Percentiles rank a stretch among this genome's conserved stretches.
These are phyloP conservation scores for Trichoderma atrobrunneum DNA, from an alignment of 2,329 filamentous ascomycete species.

Conservation along the genomic window DNA sequence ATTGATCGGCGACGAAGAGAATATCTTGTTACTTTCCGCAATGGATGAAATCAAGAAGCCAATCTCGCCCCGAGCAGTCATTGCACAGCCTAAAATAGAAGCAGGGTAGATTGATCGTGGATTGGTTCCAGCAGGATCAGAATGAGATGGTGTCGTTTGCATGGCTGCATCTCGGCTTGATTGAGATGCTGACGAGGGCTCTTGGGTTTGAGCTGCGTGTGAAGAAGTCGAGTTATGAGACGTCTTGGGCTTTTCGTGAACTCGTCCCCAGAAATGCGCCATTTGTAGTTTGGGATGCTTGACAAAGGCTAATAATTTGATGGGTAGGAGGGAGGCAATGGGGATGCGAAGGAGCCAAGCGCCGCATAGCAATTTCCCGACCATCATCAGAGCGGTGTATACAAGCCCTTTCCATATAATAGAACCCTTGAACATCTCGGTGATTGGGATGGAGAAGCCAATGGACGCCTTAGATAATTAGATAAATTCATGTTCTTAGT, in stretches of 20 bases:
- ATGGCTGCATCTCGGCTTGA: neutral
- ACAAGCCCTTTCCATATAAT: slow-evolving; percentile 72
- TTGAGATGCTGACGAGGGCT: neutral
- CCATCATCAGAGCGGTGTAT: slow-evolving; percentile 67
- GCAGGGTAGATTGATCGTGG: slow-evolving; percentile 19
- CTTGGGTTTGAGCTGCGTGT: neutral
- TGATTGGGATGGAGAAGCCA: slow-evolving; percentile 76
- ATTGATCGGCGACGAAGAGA: neutral
- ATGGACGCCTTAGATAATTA: slow-evolving; percentile 46
- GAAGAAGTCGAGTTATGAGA: neutral
- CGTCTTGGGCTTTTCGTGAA: neutral
- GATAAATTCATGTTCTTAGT: neutral
- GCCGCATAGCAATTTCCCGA: slow-evolving; percentile 60
- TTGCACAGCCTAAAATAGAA: slow-evolving; percentile 16
- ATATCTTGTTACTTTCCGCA: slow-evolving; percentile 18
- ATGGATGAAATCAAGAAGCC: slow-evolving; percentile 20
- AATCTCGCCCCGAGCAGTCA: slow-evolving; percentile 20
- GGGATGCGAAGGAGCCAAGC: slow-evolving; percentile 48
- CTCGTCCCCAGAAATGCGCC: neutral
- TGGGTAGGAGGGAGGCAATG: neutral
- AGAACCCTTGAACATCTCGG: slow-evolving; percentile 60
- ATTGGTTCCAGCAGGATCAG: neutral
- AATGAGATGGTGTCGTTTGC: neutral
- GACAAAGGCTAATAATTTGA: neutral
- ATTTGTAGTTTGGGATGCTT: neutral